Evolutionary conservation across 2,329 filamentous ascomycete species (phyloP).

Genomic region (Colletotrichum paranaense): DNA sequence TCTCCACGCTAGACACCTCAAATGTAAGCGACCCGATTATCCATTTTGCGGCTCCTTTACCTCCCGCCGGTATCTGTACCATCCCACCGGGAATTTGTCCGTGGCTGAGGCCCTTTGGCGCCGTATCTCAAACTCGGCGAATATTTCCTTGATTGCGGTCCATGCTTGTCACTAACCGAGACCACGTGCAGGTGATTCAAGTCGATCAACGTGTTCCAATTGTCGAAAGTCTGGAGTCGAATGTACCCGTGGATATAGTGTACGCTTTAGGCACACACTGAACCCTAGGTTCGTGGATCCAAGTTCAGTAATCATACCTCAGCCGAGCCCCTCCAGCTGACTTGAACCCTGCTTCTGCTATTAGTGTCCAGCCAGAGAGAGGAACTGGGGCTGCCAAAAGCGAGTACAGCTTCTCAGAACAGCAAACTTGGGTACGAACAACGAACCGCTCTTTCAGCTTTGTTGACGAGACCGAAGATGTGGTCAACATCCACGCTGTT

Average conservation of each 20-base stretch:
- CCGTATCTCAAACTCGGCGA: neutral
- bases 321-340: neutral
- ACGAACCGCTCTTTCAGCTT: constrained; percentile 42
- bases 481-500: constrained; percentile 42
- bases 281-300: constrained; percentile 42
- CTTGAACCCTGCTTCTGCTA: neutral
- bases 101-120: neutral
- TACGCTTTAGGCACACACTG: constrained; percentile 43
- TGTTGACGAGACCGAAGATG: constrained; percentile 43
- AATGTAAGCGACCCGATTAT: constrained; percentile 19
- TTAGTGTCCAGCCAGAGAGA: constrained; percentile 19
- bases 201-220: constrained; percentile 38
- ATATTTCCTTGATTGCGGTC: constrained; percentile 1
- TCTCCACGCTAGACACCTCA: constrained; percentile 9
- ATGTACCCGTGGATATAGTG: constrained; percentile 42
- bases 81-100: neutral
- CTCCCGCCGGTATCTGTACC: neutral
- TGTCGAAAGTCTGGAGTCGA: constrained; percentile 42
- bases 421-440: constrained; percentile 43
- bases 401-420: constrained; percentile 40
- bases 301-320: no score
- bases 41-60: neutral
- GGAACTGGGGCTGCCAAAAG: constrained; percentile 19
- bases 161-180: neutral
- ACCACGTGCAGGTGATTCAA: constrained; percentile 14